Conservation (phyloP, 441 rosid genomes). For the Erodium trifolium region DNA sequence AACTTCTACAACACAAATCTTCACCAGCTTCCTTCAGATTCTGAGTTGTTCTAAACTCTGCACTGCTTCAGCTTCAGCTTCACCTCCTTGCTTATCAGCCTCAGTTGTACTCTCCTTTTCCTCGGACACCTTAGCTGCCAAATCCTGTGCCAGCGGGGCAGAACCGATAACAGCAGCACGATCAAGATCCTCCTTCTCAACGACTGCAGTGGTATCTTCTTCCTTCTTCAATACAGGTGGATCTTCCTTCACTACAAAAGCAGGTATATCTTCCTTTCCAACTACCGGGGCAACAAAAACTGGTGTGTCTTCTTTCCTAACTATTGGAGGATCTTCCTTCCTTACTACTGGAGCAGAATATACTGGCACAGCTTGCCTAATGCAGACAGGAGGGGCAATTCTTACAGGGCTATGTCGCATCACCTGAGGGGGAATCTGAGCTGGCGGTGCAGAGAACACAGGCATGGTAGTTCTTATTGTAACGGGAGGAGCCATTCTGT, state of each 20-base stretch:
- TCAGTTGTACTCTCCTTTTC: constrained; percentile 24
- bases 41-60: constrained; percentile 49
- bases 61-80: constrained; percentile 16
- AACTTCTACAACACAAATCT: constrained; percentile 1
- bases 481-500: constrained; percentile 79
- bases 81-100: constrained; percentile 24
- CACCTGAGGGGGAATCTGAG: constrained; percentile 35
- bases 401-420: constrained; percentile 37
- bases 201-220: not conserved
- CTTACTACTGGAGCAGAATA: constrained; percentile 43
- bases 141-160: constrained; percentile 3
- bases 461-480: constrained; percentile 77
- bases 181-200: constrained; percentile 14
- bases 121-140: constrained; percentile 20
- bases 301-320: constrained; percentile 1
- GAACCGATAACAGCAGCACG: constrained; percentile 11
- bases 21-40: constrained; percentile 30
- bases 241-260: not conserved
- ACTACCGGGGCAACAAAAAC: too few species aligned
- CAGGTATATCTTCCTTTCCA: constrained; percentile 4
- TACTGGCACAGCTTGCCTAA: constrained; percentile 65
- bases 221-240: not conserved
- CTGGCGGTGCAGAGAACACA: constrained; percentile 85
- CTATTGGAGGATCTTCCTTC: constrained; percentile 25
- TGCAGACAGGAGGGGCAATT: constrained; percentile 61